phyloP scores from a whole-genome alignment of 1,284 basidiomycete genomes.

The Austroboletus niveus region DNA sequence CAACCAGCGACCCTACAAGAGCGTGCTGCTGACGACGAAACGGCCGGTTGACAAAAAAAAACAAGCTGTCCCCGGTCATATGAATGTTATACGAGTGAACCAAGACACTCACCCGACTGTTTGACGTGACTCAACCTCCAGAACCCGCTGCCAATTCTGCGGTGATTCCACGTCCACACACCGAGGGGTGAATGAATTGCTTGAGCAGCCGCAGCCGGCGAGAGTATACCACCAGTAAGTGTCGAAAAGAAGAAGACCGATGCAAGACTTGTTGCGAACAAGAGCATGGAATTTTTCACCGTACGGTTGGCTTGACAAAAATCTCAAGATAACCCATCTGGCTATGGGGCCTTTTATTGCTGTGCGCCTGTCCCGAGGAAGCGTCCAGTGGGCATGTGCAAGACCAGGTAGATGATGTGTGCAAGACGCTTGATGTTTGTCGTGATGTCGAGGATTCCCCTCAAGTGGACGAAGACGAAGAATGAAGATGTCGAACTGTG shows the following conservation, averaged over 20 bases:
- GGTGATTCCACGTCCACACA: background rate
- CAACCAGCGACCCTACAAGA: background rate
- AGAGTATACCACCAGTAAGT: slow-evolving; percentile 23
- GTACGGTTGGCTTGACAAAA: slow-evolving; percentile 14
- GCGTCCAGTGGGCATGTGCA: background rate
- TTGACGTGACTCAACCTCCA: slow-evolving; percentile 13
- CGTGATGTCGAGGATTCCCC: slow-evolving; percentile 3
- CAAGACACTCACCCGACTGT: slow-evolving; percentile 31
- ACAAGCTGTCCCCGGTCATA: slow-evolving; percentile 15
- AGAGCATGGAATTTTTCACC: slow-evolving; percentile 29
- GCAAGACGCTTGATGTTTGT: slow-evolving; percentile 4
- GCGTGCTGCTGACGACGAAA: background rate
- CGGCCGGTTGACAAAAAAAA: slow-evolving; percentile 1
- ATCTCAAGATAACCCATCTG: slow-evolving; percentile 8
- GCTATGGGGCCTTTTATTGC: background rate
- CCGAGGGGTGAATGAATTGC: slow-evolving; percentile 12
- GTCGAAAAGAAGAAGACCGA: slow-evolving; percentile 13
- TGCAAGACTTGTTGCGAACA: slow-evolving; percentile 19
- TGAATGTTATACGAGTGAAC: slow-evolving; percentile 27
- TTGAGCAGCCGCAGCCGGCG: slow-evolving; percentile 10
- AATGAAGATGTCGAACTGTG: background rate
- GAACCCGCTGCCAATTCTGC: background rate
- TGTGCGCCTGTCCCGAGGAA: too few species aligned
- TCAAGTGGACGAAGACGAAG: background rate
- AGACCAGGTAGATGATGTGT: background rate